A percentile compares a stretch with the other conserved stretches of the same genome.
Conservation (phyloP, 192 early-diverging fungal species). For the Backusella liffmaniae region DNA sequence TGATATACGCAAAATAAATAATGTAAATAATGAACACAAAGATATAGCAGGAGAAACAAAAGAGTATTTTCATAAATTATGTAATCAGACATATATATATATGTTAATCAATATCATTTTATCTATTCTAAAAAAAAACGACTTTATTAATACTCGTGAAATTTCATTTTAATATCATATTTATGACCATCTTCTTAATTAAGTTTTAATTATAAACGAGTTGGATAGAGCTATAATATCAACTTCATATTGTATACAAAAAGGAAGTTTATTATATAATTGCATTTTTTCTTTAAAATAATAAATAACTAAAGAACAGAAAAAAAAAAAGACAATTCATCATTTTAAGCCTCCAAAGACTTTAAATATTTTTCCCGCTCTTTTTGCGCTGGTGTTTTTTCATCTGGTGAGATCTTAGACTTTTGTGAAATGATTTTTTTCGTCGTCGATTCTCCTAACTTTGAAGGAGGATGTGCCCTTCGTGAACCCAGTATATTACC, state of each 20-base stretch:
- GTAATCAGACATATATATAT: too few species aligned
- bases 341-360: conserved; percentile 9
- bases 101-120: not conserved
- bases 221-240: not conserved
- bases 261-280: not conserved
- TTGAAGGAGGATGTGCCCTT: not conserved
- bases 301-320: not conserved
- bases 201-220: not conserved
- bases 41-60: too few species aligned
- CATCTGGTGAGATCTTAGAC: not conserved
- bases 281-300: not conserved
- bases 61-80: too few species aligned
- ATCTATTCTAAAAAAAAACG: not conserved
- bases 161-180: not conserved
- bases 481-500: conserved; percentile 15
- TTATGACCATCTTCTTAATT: not conserved
- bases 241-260: not conserved
- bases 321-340: not conserved
- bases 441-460: conserved; percentile 5
- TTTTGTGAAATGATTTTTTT: not conserved
- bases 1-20: too few species aligned
- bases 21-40: too few species aligned
- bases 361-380: conserved; percentile 24
- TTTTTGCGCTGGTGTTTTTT: conserved; percentile 20
- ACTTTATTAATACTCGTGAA: not conserved